Base-by-base conservation (phyloP, 495 filamentous ascomycete species). In the Aspergillus funiculosus region DNA sequence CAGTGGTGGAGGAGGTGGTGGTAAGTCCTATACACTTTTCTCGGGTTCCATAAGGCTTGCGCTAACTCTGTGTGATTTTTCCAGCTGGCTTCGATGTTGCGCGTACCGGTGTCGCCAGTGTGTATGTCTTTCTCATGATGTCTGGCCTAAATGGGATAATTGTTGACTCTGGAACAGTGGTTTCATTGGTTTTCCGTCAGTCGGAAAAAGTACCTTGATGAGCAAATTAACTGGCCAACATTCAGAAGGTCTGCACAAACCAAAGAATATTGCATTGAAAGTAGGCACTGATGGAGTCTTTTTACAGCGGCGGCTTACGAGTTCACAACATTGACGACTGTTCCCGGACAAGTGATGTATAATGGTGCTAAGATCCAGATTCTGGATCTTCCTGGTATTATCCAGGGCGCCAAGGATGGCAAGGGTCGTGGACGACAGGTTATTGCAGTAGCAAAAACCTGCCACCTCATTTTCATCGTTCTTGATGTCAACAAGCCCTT, bases 331-430 rank as follows among this genome's bases (percentile, higher is more conserved):
- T 76, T 98, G 58, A 98, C 92, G 32, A 95, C 90, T 40, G 92
- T 98, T 20, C 92, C 92, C 39, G 92, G 92, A 36, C 94, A 96
- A 74, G 91, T 98, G 34, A 68, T 84, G 56, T 97, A 96, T 68
- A 97, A 97, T 63, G 92, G 91, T 45, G 92, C 92, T 25, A 94
- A 94, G 58, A 87, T 98, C 57, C 92, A 98, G 67, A 98, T 98
- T 77, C 83, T 98, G 31, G 92, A 98, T 81, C 76, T 98, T 54
- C 92, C 92, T 6, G 92, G 92, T 80, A 98, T 98, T 60, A 98
- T 98, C 52, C 84, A 97, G 68, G 92, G 92, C 58, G 92, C 92
- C 44, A 98, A 98, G 67, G 92, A 98, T 66, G 92, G 92, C 43
- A 94, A 95, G 66, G 92, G 92, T 74, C 84, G 92, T 75, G 92